Evolutionary conservation across 768 basidiomycete species (phyloP), one percentile per base, ranked within the genome.

Genomic region (Phylloporus sp.): DNA sequence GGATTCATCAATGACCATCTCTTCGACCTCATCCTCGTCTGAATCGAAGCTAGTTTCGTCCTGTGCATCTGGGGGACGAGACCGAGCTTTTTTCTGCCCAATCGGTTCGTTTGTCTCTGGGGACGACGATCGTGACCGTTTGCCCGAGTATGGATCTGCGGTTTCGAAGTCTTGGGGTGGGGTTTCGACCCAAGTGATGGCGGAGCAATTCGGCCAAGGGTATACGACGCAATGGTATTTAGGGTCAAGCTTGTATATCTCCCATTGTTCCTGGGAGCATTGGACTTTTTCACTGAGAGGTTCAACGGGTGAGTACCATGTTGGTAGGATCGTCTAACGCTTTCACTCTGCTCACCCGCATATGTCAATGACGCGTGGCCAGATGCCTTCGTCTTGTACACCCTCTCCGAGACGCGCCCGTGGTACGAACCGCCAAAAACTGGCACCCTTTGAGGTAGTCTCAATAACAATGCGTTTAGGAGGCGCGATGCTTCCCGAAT

Each of bases 191-290:
- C 48, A 52, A 34, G 42, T 50, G 27, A 67, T 46, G 14, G 59
- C 48, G 17, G 67, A 46, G 27, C 57, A 58, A 38, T 69, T 63
- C 9, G 77, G 74, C 42, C 67, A 65, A 27, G 61, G 61, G 26
- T 67, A 74, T 9, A 87, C 79, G 47, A 69, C 64, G 58, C 87
- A 90, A 20, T 78, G 75, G 54, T 90, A 90, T n/a, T 65, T 63
- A 3, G 83, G 80, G 58, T 90, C 88, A 8, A 90, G 73, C 59
- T 89, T 90, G 68, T 89, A 83, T 23, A 90, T 81, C 50, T 90
- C 88, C 88, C 88, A 90, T 62, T 89, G 86, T 28, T 90, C 85
- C 60, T 84, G 84, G 17, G 77, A 76, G 59, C 76, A 77, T 48
- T 75, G 62, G 42, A 77, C 64, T 1, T 63, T 60, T 64, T 77